Percentiles rank a stretch among this genome's conserved stretches.
These are phyloP conservation scores for Axilococcus clingmanii DNA, from an alignment of 139 green algal genomes.

Conservation along the genomic window DNA sequence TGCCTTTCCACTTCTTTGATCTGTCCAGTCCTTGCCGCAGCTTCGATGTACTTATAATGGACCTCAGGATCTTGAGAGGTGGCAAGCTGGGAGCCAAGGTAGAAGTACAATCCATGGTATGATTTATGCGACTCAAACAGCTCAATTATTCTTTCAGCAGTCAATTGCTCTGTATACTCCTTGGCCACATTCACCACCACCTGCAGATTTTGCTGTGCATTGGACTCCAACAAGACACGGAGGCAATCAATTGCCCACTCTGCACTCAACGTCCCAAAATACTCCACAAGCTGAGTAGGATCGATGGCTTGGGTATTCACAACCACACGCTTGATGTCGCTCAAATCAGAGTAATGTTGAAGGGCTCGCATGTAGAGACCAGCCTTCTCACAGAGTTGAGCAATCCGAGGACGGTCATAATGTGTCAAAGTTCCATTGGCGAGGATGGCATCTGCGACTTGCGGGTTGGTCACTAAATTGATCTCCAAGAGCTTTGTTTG, in stretches of 20 bases:
- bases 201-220: conserved; percentile 80
- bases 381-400: conserved; percentile 98
- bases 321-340: conserved; percentile 93
- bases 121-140: conserved; percentile 86
- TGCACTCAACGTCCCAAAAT: conserved; percentile 89
- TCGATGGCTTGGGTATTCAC: conserved; percentile 98
- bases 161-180: conserved; percentile 97
- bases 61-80: conserved; percentile 86
- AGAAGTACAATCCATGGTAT: conserved; percentile 95
- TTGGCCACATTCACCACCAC: conserved; percentile 86
- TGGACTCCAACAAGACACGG: conserved; percentile 80
- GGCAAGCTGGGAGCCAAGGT: conserved; percentile 84
- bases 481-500: conserved; percentile 98
- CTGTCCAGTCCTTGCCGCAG: conserved; percentile 79
- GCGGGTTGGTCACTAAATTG: conserved; percentile 96
- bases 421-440: conserved; percentile 86
- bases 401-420: conserved; percentile 94
- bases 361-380: conserved; percentile 97
- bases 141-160: conserved; percentile 71
- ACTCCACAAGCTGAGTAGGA: conserved; percentile 82
- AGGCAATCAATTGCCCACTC: conserved; percentile 85
- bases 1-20: conserved; percentile 94
- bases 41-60: conserved; percentile 99
- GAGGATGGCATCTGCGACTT: conserved; percentile 96
- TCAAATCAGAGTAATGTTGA: conserved; percentile 98